Base-by-base conservation (phyloP, 164 flowering plant species). In the Berberis thunbergii region DNA sequence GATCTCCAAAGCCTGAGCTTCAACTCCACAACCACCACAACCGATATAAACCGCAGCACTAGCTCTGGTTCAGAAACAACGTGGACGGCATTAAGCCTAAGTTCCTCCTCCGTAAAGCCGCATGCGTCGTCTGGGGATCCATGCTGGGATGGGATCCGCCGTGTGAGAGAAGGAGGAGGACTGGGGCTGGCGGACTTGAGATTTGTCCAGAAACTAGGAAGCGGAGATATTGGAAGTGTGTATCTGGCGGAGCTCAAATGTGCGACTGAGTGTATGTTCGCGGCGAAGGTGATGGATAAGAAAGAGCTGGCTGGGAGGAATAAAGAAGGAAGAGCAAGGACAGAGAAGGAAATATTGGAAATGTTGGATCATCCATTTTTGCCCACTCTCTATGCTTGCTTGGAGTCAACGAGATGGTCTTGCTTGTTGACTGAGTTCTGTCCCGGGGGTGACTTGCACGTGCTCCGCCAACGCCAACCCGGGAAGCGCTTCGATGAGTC, bases 211-310 rank as follows among this genome's bases (percentile, higher is more conserved):
- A 75, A 85, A 13, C 82, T 91, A 12, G 96, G 97, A 3, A 59
- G 84, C 70, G 96, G 93, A 38, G 96, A 91, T 77, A 86, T 88
- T 48, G 93, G 96, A n/a, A 73, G 81, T 67, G 96, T 91, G 0
- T 91, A 83, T 78, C 75, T 90, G 4, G 82, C 82, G 7, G 84
- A 83, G 68, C 71, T 85, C 3, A 78, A 76, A 67, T 65, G 69
- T 41, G 61, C 72, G 12, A 62, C 67, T 2, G 80, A 76, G 7
- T 72, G 74, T 64, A 9, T 60, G 13, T 82, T 86, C 49, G 93
- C 92, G 1, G 85, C 84, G 7, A 88, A 88, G 69, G 84, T 84
- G 55, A 88, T 85, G 97, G 91, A 88, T 68, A 85, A 79, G 74
- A 78, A 81, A 67, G 86, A 83, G 54, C 66, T 84, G 6, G 79